Conservation (phyloP, 192 early-diverging fungal species). For the Funneliformis mosseae region DNA sequence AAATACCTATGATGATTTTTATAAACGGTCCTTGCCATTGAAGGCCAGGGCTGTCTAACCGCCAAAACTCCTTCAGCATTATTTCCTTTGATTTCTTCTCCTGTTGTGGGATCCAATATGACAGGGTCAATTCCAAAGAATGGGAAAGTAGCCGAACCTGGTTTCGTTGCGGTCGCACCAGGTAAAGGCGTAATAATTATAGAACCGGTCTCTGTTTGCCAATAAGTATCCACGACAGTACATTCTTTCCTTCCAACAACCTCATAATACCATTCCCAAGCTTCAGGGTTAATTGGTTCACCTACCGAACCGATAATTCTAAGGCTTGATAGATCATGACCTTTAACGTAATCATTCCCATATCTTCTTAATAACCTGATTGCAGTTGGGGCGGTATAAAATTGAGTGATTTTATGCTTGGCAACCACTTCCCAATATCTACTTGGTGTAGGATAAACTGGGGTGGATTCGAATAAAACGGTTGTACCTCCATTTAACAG, state of each 20-base stretch:
- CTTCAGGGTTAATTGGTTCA: constrained; percentile 97
- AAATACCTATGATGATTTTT: constrained; percentile 90
- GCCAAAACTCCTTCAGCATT: constrained; percentile 91
- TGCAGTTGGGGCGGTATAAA: constrained; percentile 98
- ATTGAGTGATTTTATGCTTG: constrained; percentile 92
- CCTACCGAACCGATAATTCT: constrained; percentile 94
- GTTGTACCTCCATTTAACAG: constrained; percentile 86
- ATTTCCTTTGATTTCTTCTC: constrained; percentile 81
- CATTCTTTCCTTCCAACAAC: constrained; percentile 84
- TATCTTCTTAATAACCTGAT: constrained; percentile 92
- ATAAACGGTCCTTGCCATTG: constrained; percentile 89
- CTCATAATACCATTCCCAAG: constrained; percentile 97
- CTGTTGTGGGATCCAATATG: constrained; percentile 83
- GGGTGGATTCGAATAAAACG: constrained; percentile 92
- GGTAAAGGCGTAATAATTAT: constrained; percentile 91
- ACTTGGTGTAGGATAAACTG: constrained; percentile 86
- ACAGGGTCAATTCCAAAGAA: constrained; percentile 95
- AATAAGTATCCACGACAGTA: constrained; percentile 97
- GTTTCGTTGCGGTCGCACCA: constrained; percentile 86
- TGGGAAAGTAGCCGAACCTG: constrained; percentile 93
- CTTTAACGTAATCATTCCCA: constrained; percentile 76
- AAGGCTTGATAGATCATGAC: constrained; percentile 79
- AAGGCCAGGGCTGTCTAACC: constrained; percentile 86
- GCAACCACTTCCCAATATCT: constrained; percentile 86
- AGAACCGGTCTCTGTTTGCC: constrained; percentile 93